A percentile compares a stretch with the other conserved stretches of the same genome.
Evolutionary conservation across 1,139 yeast genomes (phyloP).

Genomic region (Yamadazyma triangularis): DNA sequence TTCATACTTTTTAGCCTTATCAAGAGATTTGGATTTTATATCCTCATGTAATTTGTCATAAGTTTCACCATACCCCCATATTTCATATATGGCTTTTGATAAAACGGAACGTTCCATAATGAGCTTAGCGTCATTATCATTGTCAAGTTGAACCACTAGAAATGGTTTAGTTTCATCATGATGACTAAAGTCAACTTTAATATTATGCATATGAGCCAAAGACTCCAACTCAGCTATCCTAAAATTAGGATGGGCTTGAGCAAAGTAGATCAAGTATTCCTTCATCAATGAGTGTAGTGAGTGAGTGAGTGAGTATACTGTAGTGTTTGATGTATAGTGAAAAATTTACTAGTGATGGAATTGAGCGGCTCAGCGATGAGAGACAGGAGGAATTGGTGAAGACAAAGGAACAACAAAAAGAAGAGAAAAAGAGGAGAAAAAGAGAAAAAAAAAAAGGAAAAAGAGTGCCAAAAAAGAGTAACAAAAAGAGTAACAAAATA

Average conservation of each 20-base stretch:
- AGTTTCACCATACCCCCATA: constrained; percentile 70
- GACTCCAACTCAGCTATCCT: constrained; percentile 82
- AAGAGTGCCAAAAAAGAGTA: too few species aligned
- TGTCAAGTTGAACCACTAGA: constrained; percentile 56
- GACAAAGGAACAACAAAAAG: not conserved
- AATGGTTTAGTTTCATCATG: constrained; percentile 69
- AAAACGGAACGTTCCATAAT: constrained; percentile 67
- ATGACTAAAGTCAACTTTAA: constrained; percentile 54
- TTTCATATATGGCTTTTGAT: constrained; percentile 73
- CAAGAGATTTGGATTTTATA: constrained; percentile 32
- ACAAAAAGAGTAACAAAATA: too few species aligned
- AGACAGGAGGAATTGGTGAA: too few species aligned
- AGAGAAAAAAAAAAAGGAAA: not conserved
- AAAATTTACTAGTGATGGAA: too few species aligned
- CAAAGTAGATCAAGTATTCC: constrained; percentile 71
- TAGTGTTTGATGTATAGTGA: too few species aligned
- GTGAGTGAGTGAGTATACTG: too few species aligned
- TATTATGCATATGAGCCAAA: constrained; percentile 58
- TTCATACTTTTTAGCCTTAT: constrained; percentile 30
- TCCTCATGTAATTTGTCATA: constrained; percentile 55
- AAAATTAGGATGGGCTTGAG: constrained; percentile 79
- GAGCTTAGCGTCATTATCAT: constrained; percentile 62
- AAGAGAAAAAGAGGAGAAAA: not conserved
- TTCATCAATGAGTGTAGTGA: too few species aligned
- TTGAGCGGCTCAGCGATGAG: too few species aligned